Base-by-base conservation (phyloP, 495 filamentous ascomycete species). In the Penicillium ochrochloron region DNA sequence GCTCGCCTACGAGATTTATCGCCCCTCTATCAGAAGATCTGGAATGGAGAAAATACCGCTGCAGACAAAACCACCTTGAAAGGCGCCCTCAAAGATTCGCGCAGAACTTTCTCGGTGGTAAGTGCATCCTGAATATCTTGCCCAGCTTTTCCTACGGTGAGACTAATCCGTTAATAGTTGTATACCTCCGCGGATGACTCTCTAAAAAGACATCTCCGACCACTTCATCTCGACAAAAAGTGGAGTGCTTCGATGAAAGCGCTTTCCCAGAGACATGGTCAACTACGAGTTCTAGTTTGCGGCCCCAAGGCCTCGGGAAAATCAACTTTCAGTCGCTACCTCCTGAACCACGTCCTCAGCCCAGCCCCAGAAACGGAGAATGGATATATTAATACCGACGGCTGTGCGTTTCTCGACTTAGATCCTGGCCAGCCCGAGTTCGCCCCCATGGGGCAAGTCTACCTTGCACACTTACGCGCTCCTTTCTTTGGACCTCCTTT, bases 351-450 rank as follows among this genome's bases (percentile, higher is more conserved):
- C 63, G 79, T 94, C n/a, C 77, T 94, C 27, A 89, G 87, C 23
- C 77, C 72, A 33, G 67, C 74, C 6, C 76, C 76, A 6, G 73
- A 79, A 37, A 66, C 70, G 7, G 77, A 76, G 46, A 73, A 71
- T 9, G 70, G 71, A 41, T 70, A 73, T 63, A 66, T 53, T 34
- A 78, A 76, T 53, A 72, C 74, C 31, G 74, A 81, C 51, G 77
- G 74, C 5, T 84, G 92, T 10, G 85, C 84, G 53, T 84, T 92
- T 48, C 83, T 97, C 8, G 93, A 97, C 69, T 77, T 96, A 6
- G 93, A 97, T 67, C 90, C 92, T 2, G 90, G 89, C 2, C 91
- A 94, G 72, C 91, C 93, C 15, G 92, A 96, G 70, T 95, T 89
- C 67, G 88, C 86, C 0, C 83, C 90, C 0, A 89, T 90, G 53